phyloP scores from a whole-genome alignment of 2,329 filamentous ascomycete species.

The Trichophyton simii region DNA sequence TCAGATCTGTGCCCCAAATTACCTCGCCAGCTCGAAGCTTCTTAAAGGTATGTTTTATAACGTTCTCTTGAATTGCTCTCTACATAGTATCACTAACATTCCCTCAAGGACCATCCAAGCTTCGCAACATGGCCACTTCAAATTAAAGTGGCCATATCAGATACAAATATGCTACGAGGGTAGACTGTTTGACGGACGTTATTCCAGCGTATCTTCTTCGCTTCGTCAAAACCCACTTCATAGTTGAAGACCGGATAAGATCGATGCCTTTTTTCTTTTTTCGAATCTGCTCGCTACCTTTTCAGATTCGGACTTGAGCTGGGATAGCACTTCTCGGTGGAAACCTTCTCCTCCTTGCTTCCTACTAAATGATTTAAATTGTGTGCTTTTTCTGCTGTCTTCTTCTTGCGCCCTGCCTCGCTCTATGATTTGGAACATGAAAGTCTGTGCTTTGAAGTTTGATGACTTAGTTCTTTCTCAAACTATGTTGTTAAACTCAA shows the following conservation, averaged over 20 bases:
- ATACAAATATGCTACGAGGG: neutral
- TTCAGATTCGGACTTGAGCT: neutral
- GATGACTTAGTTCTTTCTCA: neutral
- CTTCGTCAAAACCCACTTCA: neutral
- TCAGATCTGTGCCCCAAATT: conserved; percentile 20
- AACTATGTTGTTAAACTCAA: neutral
- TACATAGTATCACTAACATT: neutral
- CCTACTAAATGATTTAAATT: neutral
- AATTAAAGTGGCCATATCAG: neutral
- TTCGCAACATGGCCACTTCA: conserved; percentile 22
- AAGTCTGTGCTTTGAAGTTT: neutral
- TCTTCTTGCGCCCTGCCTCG: neutral
- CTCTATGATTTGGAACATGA: neutral
- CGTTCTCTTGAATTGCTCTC: neutral
- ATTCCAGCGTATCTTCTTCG: neutral
- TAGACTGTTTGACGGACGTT: conserved; percentile 3
- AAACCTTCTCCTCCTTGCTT: neutral
- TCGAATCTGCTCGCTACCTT: neutral
- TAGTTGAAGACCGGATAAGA: neutral
- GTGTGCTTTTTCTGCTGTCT: neutral
- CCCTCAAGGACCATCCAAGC: conserved; percentile 32
- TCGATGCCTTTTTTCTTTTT: neutral
- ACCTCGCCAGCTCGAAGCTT: conserved; percentile 26
- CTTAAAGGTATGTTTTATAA: conserved; percentile 25
- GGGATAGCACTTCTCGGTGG: neutral